Base-by-base conservation (phyloP, 495 filamentous ascomycete species). In the Neurospora discreta region DNA sequence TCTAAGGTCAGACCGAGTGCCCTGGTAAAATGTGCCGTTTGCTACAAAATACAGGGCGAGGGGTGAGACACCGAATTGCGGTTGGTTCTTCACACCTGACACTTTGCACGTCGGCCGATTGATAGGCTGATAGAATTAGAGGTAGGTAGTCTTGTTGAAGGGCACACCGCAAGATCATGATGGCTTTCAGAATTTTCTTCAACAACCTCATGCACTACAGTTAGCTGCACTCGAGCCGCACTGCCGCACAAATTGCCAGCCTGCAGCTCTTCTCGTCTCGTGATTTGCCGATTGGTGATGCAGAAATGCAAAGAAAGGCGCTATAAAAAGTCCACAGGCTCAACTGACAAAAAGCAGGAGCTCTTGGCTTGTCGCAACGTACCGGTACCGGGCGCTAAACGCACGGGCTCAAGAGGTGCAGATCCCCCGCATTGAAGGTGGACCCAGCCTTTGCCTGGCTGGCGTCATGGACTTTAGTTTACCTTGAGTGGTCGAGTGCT, bases 381-480 rank as follows among this genome's bases (percentile, higher is more conserved):
- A 36, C 33, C 33, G 13, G 20, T 60, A 60, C 52, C 52, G 52
- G 52, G 52, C 52, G 52, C 52, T 65, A 65, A 65, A 33, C 52
- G 52, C 52, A 65, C 52, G 52, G 52, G 52, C 52, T 65, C 11
- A 33, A 26, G 26, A 33, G 52, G 23, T 60, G 52, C 52, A 65
- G 52, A 65, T 65, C 52, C 52, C 52, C 52, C 52, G 52, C 52
- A 65, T 33, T 65, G 52, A 65, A 36, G 26, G 52, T 65, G 52
- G 52, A 33, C 6, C 33, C 33, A 5, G 6, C 33, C 33, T 65
- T 40, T 68, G 67, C 20, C 43, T 46, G 65, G 39, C 52, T 38
- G 20, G 65, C 71, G 71, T 69, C 71, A 40, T 69, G 68, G 68
- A 69, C 42, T n/a, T 36, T n/a, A n/a, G n/a, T n/a, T n/a, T 11